Conservation (phyloP, 495 filamentous ascomycete species). For the Parmelia sp. region DNA sequence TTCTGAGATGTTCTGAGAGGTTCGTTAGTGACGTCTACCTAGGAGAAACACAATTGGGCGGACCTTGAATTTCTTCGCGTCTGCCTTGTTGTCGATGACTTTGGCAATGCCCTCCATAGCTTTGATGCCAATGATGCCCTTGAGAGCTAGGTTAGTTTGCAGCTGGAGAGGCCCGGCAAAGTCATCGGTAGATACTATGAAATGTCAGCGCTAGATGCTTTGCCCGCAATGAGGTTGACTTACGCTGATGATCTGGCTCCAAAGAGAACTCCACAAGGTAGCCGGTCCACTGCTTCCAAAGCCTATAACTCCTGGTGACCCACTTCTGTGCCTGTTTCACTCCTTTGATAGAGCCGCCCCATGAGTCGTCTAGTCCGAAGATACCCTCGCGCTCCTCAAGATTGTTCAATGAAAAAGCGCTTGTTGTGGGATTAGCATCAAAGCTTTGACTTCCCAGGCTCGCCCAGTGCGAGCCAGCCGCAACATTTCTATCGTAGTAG, state of each 20-base stretch:
- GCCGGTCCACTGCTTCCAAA: constrained; percentile 91
- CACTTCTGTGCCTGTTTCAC: constrained; percentile 48
- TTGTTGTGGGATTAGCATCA: constrained; percentile 22
- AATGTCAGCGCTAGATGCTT: background rate
- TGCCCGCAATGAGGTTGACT: constrained; percentile 20
- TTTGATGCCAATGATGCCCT: constrained; percentile 90
- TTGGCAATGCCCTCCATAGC: constrained; percentile 83
- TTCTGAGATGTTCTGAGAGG: constrained; percentile 54
- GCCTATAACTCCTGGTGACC: constrained; percentile 58
- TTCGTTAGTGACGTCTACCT: background rate
- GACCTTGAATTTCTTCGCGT: constrained; percentile 61
- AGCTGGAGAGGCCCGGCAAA: constrained; percentile 91
- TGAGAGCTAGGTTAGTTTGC: constrained; percentile 88
- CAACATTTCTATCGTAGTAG: constrained; percentile 55
- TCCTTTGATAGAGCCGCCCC: constrained; percentile 46
- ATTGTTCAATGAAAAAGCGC: constrained; percentile 39
- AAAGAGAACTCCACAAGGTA: constrained; percentile 86
- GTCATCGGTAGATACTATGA: constrained; percentile 75
- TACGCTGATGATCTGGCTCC: constrained; percentile 75
- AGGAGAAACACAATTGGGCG: background rate
- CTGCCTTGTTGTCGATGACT: constrained; percentile 57
- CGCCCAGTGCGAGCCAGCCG: constrained; percentile 48
- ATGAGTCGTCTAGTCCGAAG: constrained; percentile 44
- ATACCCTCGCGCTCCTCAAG: constrained; percentile 42
- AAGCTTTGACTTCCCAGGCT: constrained; percentile 26